Evolutionary conservation across 1,284 basidiomycete species (phyloP).

Genomic region (Apiotrichum veenhuisii): DNA sequence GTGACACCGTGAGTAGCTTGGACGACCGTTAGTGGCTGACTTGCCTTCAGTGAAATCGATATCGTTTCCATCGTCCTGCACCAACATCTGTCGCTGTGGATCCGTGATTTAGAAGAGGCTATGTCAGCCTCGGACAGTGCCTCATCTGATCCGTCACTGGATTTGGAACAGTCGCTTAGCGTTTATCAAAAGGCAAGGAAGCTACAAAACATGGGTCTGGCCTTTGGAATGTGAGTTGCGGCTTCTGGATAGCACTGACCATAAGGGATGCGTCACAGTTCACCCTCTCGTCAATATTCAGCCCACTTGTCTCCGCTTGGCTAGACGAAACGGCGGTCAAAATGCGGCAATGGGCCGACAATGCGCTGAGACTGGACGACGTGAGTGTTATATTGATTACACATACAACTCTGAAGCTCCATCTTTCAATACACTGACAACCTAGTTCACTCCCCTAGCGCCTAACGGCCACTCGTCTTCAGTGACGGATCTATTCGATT

Average conservation of each 20-base stretch:
- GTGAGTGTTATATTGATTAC: conserved; percentile 51
- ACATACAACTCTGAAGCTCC: background rate
- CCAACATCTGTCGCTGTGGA: conserved; percentile 67
- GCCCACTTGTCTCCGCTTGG: conserved; percentile 86
- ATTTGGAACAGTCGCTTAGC: conserved; percentile 82
- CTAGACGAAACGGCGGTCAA: conserved; percentile 82
- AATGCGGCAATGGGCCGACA: conserved; percentile 90
- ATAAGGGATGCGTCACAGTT: conserved; percentile 50
- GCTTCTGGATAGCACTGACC: too few relatives aligned
- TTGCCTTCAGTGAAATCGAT: conserved; percentile 61
- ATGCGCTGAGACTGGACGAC: conserved; percentile 81
- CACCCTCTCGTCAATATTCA: conserved; percentile 71
- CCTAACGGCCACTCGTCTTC: conserved; percentile 87
- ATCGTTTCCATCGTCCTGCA: conserved; percentile 73
- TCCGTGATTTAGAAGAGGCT: conserved; percentile 70
- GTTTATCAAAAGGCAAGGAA: conserved; percentile 63
- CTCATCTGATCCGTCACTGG: conserved; percentile 58
- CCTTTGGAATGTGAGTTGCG: conserved; percentile 58
- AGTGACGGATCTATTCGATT: conserved; percentile 93
- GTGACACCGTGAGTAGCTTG: conserved; percentile 63
- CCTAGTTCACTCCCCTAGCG: conserved; percentile 73
- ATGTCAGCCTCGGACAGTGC: conserved; percentile 20
- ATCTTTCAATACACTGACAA: too few relatives aligned
- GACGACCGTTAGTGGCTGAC: background rate
- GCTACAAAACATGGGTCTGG: conserved; percentile 70